A percentile compares a stretch with the other conserved stretches of the same genome.
phyloP scores from a whole-genome alignment of 2,329 filamentous ascomycete genomes.

The Clonostachys rosea region DNA sequence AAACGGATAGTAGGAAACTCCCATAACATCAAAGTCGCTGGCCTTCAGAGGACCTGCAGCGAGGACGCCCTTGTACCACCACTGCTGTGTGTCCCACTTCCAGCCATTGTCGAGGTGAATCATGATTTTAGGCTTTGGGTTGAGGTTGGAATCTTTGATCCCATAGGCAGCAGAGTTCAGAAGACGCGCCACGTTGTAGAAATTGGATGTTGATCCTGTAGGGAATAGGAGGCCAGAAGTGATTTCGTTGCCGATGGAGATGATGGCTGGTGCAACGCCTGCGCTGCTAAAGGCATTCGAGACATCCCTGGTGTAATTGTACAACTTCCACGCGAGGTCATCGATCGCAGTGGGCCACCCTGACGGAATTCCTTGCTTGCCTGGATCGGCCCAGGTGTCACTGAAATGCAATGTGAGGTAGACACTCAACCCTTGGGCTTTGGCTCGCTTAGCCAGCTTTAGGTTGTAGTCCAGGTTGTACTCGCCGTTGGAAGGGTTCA shows the following conservation, averaged over 20 bases:
- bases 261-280: conserved; percentile 52
- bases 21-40: conserved; percentile 66
- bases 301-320: conserved; percentile 63
- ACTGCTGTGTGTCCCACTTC: conserved; percentile 62
- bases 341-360: conserved; percentile 60
- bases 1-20: conserved; percentile 71
- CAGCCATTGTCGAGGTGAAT: conserved; percentile 75
- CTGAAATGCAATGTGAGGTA: conserved; percentile 62
- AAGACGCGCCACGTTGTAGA: conserved; percentile 57
- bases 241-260: conserved; percentile 74
- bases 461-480: conserved; percentile 71
- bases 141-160: conserved; percentile 57
- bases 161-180: conserved; percentile 61
- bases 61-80: conserved; percentile 58
- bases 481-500: conserved; percentile 57
- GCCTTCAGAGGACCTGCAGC: conserved; percentile 39
- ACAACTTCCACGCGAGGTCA: conserved; percentile 55
- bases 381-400: conserved; percentile 69
- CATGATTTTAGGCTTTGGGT: conserved; percentile 62
- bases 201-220: conserved; percentile 48
- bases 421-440: conserved; percentile 55
- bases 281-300: conserved; percentile 55
- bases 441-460: conserved; percentile 59
- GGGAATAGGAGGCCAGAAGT: conserved; percentile 63
- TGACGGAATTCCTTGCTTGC: conserved; percentile 54